Evolutionary conservation across 371 early-diverging fungal genomes (phyloP).

Genomic region (Phascolomyces articulosus): DNA sequence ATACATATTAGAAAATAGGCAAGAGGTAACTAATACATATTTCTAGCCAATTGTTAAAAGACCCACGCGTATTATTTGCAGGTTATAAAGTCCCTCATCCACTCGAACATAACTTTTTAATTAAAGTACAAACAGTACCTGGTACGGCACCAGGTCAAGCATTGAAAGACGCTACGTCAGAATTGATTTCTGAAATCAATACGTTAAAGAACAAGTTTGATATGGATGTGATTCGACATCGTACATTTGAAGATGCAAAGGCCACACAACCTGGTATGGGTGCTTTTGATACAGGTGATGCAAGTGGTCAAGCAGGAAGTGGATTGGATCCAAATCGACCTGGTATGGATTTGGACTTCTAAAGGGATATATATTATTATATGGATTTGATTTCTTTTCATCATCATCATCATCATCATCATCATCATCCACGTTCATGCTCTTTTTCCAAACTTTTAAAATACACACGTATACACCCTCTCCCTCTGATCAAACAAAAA

Average conservation of each 20-base stretch:
- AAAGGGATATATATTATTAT: too few species aligned
- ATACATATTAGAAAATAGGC: background rate
- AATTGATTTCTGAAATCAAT: constrained; percentile 79
- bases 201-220: constrained; percentile 87
- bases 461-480: too few species aligned
- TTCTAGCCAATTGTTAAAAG: constrained; percentile 89
- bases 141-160: constrained; percentile 85
- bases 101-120: constrained; percentile 86
- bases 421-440: too few species aligned
- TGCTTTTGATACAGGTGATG: constrained; percentile 21
- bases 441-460: too few species aligned
- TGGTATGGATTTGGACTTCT: constrained; percentile 10
- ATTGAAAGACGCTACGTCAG: constrained; percentile 76
- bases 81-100: constrained; percentile 99
- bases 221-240: constrained; percentile 56
- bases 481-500: too few species aligned
- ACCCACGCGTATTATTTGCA: constrained; percentile 94
- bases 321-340: constrained; percentile 3
- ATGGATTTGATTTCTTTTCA: background rate
- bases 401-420: background rate
- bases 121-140: constrained; percentile 92
- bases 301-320: background rate
- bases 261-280: constrained; percentile 28
- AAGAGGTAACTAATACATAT: too few species aligned
- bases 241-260: constrained; percentile 50